Percentiles rank a stretch among this genome's conserved stretches.
These are phyloP conservation scores for Exophiala mesophila DNA, from an alignment of 2,329 filamentous ascomycete genomes.

Conservation along the genomic window DNA sequence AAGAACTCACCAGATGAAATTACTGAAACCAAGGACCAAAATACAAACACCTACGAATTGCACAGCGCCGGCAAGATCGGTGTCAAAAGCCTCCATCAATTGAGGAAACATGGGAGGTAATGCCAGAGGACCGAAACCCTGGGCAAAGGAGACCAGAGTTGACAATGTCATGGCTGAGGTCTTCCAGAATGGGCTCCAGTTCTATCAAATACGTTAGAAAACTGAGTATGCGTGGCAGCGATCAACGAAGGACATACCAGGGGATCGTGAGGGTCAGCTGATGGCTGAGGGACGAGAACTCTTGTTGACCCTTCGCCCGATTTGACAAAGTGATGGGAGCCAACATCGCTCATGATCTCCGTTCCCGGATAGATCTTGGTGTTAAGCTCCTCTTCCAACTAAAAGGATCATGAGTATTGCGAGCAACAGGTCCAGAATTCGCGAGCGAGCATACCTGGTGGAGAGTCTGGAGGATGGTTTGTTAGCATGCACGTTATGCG, in stretches of 20 bases:
- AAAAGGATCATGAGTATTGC: conserved; percentile 3
- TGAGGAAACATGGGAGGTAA: conserved; percentile 57
- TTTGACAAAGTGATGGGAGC: conserved; percentile 61
- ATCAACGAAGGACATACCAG: conserved; percentile 29
- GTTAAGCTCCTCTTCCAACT: conserved; percentile 37
- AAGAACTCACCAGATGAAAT: conserved; percentile 56
- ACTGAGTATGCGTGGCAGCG: no score
- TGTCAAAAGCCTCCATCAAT: conserved; percentile 53
- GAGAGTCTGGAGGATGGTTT: conserved; percentile 15
- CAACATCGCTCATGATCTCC: conserved; percentile 58
- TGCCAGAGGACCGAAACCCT: conserved; percentile 52
- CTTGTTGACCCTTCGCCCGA: conserved; percentile 30
- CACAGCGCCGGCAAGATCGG: conserved; percentile 49
- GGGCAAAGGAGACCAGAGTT: conserved; percentile 47
- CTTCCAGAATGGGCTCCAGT: conserved; percentile 48
- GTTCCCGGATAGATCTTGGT: conserved; percentile 54
- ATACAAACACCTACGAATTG: conserved; percentile 56
- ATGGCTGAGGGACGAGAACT: conserved; percentile 51
- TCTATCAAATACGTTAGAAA: no score
- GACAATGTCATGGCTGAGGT: conserved; percentile 44
- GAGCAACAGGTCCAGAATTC: background rate
- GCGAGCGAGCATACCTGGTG: conserved; percentile 10
- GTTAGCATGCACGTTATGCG: conserved; percentile 8
- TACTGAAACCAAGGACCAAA: conserved; percentile 54
- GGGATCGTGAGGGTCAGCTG: conserved; percentile 43